Base-by-base conservation (phyloP, 345 rosid species). In the Gossypium mustelinum region DNA sequence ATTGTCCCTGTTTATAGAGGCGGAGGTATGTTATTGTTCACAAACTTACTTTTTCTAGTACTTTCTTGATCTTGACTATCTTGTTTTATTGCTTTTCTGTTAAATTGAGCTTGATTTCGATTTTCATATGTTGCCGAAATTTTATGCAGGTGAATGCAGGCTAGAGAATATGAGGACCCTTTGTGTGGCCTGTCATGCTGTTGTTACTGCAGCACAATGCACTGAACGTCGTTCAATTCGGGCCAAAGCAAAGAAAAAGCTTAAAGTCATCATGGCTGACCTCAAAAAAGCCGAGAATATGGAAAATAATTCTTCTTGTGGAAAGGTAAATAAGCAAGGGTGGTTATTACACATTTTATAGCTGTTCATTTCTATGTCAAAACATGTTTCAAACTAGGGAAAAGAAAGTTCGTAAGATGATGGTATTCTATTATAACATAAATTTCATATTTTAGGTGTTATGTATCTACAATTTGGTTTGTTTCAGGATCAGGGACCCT, bases 101-200 rank as follows among this genome's bases (percentile, higher is more conserved):
- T 45, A 43, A 75, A 14, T 73, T 39, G 14, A 22, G 48, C 16
- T 34, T 41, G 10, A 34, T 24, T 73, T 11, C 52, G 13, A 25
- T 16, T 41, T 63, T 24, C 24, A 29, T 44, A 34, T 47, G 29
- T 59, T 50, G 48, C 18, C 25, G 1, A 24, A 60, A 73, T 34
- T 71, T 55, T 10, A n/a, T 39, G 74, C 71, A 94, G 97, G 97
- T 47, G 98, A 94, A 79, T 92, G 98, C 84, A 84, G 82, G 81
- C 85, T 92, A 76, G 97, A 92, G 84, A 94, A 94, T 81, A 86
- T 94, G 97, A 86, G 97, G 87, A 94, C 97, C 64, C 94, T 92
- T 13, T 92, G 97, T 75, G 95, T 90, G 75, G 91, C 95, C 56
- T 94, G 98, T 77, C 98, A 94, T 80, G 82, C 78, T 51, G 89